Evolutionary conservation across 2,329 filamentous ascomycete species (phyloP).

Genomic region (Neoascochyta sp.): DNA sequence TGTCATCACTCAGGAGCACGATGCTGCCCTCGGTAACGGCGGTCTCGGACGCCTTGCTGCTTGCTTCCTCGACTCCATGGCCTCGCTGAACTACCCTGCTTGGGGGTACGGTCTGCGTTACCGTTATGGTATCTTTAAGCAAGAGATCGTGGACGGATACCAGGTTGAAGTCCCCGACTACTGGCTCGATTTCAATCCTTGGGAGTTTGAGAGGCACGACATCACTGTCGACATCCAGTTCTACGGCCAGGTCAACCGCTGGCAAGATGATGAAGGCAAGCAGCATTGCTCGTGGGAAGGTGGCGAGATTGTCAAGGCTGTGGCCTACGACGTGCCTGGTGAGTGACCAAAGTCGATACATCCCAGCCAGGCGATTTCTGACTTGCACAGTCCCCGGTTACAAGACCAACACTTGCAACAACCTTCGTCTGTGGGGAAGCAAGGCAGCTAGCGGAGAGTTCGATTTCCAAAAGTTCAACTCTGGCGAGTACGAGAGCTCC

Average conservation of each 20-base stretch:
- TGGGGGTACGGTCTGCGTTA: conserved; percentile 98
- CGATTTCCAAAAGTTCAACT: conserved; percentile 99
- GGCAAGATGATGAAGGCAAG: conserved; percentile 69
- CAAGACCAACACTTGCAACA: conserved; percentile 87
- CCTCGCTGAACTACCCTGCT: conserved; percentile 89
- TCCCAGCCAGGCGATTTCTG: conserved; percentile 5
- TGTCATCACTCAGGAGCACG: conserved; percentile 89
- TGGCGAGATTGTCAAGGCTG: conserved; percentile 85
- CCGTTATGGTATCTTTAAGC: conserved; percentile 94
- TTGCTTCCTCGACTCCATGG: conserved; percentile 94
- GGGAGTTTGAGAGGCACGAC: conserved; percentile 96
- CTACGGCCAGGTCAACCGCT: conserved; percentile 78
- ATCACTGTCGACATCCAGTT: conserved; percentile 97
- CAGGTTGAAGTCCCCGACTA: conserved; percentile 98
- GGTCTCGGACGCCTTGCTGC: conserved; percentile 91
- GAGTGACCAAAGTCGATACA: conserved; percentile 3
- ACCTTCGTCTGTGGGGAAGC: conserved; percentile 94
- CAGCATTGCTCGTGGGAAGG: conserved; percentile 77
- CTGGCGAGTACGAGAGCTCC: conserved; percentile 93
- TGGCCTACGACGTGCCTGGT: conserved; percentile 79
- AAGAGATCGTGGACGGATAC: conserved; percentile 96
- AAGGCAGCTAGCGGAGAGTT: conserved; percentile 97
- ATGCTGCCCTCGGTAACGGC: conserved; percentile 93
- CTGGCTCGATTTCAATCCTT: conserved; percentile 98
- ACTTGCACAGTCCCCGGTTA: conserved; percentile 76